Conservation (phyloP, 2,329 filamentous ascomycete species). For the Alternaria hordeiaustralica region DNA sequence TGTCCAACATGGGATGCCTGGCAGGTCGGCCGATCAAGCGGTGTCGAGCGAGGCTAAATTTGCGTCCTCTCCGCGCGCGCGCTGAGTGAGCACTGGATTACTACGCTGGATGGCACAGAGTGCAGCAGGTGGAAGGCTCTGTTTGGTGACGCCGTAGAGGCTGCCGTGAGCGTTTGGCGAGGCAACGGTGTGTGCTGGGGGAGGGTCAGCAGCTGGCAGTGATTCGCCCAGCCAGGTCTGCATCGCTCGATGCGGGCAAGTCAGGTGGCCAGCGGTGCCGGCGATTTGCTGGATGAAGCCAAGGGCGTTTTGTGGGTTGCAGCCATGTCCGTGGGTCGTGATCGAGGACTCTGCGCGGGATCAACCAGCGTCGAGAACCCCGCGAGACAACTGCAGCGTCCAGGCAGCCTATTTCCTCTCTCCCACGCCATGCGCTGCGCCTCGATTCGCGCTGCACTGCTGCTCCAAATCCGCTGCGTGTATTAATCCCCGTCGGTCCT, state of each 20-base stretch:
- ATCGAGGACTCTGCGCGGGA: conserved; percentile 24
- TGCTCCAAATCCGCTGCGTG: conserved; percentile 14
- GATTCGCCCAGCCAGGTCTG: conserved; percentile 23
- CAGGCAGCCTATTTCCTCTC: conserved; percentile 21
- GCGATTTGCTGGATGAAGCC: conserved; percentile 26
- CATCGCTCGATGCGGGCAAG: conserved; percentile 18
- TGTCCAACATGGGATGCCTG: conserved; percentile 12
- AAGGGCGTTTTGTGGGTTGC: conserved; percentile 17
- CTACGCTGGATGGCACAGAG: conserved; percentile 8
- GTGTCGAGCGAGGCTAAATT: conserved; percentile 6
- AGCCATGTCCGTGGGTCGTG: conserved; percentile 29
- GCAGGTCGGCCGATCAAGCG: conserved; percentile 16
- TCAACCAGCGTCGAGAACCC: conserved; percentile 18
- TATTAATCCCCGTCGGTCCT: conserved; percentile 29
- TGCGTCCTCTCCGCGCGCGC: neutral
- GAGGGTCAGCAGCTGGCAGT: conserved; percentile 11
- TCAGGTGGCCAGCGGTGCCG: conserved; percentile 24
- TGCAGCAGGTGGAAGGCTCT: conserved; percentile 14
- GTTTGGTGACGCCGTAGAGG: conserved; percentile 7
- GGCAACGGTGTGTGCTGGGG: conserved; percentile 17
- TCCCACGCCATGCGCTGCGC: conserved; percentile 35
- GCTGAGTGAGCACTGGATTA: conserved; percentile 10
- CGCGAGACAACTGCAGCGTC: conserved; percentile 11
- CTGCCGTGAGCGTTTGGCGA: conserved; percentile 28
- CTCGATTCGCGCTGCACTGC: conserved; percentile 25